Evolutionary conservation across 768 basidiomycete species (phyloP).

Genomic region (Clavaria fumosa): DNA sequence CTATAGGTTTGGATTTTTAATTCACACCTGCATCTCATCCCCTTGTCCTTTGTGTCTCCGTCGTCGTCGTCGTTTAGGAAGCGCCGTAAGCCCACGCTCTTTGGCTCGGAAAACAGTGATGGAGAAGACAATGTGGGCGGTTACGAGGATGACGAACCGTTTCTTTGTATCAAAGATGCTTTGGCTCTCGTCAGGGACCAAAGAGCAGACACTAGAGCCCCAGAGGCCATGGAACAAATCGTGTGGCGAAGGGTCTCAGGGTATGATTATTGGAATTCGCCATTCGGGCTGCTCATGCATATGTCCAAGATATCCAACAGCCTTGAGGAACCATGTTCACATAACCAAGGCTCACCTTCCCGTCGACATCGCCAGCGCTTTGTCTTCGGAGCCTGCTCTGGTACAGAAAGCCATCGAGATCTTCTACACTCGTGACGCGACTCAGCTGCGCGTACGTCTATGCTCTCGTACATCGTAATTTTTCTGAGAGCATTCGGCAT

Average conservation of each 20-base stretch:
- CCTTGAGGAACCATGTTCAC: conserved; percentile 55
- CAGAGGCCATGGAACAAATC: conserved; percentile 39
- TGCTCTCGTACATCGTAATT: not conserved
- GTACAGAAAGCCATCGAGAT: conserved; percentile 80
- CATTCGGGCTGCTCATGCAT: conserved; percentile 3
- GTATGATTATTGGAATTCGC: conserved; percentile 21
- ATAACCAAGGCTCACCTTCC: conserved; percentile 69
- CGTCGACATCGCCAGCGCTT: conserved; percentile 57
- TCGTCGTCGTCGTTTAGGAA: conserved; percentile 50
- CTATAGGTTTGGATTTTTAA: conserved; percentile 81
- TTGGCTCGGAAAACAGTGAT: conserved; percentile 28
- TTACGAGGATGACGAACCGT: conserved; percentile 27
- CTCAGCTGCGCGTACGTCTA: conserved; percentile 64
- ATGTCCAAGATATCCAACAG: conserved; percentile 44
- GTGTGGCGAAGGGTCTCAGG: conserved; percentile 59
- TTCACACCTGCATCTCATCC: conserved; percentile 75
- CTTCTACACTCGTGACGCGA: conserved; percentile 91
- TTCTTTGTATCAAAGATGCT: conserved; percentile 50
- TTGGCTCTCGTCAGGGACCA: conserved; percentile 43
- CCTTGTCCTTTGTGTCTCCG: conserved; percentile 59
- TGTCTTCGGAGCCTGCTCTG: conserved; percentile 46
- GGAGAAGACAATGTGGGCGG: conserved; percentile 26
- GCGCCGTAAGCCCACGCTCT: conserved; percentile 29
- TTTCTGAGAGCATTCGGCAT: not conserved
- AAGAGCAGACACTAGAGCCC: conserved; percentile 40